Evolutionary conservation across 208 protist genomes (phyloP).

Genomic region (Trypanosoma caninum): DNA sequence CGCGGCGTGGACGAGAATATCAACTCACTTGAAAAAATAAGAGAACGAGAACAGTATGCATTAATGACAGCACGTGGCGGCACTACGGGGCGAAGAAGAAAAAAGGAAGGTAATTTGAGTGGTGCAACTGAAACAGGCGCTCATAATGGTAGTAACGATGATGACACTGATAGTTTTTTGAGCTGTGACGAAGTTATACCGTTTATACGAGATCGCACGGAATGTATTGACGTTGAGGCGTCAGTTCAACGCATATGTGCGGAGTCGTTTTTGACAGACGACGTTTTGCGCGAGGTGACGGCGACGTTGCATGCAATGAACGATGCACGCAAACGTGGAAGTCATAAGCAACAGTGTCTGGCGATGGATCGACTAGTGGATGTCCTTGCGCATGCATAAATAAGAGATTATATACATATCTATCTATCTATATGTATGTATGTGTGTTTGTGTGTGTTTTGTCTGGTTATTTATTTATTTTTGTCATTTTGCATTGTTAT

Average conservation of each 20-base stretch:
- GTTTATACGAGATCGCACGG: constrained; percentile 27
- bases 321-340: constrained; percentile 7
- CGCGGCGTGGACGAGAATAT: constrained; percentile 45
- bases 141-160: constrained; percentile 7
- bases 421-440: not conserved
- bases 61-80: constrained; percentile 21
- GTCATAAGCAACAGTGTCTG: constrained; percentile 12
- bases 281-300: constrained; percentile 9
- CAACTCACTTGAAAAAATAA: constrained; percentile 55
- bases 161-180: not conserved
- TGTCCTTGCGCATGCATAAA: constrained; percentile 27
- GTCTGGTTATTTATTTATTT: not conserved
- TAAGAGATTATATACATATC: not conserved
- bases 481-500: not conserved
- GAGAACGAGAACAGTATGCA: constrained; percentile 29
- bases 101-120: too few relatives aligned
- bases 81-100: too few relatives aligned
- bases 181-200: constrained; percentile 27
- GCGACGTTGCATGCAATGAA: constrained; percentile 19
- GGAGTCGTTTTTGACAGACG: constrained; percentile 16
- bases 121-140: not conserved
- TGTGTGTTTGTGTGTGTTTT: not conserved
- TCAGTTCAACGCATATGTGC: constrained; percentile 9
- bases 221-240: constrained; percentile 7
- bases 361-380: constrained; percentile 41